These are phyloP conservation scores for Aspergillus vadensis DNA, from an alignment of 2,329 filamentous ascomycete species.

Conservation along the genomic window DNA sequence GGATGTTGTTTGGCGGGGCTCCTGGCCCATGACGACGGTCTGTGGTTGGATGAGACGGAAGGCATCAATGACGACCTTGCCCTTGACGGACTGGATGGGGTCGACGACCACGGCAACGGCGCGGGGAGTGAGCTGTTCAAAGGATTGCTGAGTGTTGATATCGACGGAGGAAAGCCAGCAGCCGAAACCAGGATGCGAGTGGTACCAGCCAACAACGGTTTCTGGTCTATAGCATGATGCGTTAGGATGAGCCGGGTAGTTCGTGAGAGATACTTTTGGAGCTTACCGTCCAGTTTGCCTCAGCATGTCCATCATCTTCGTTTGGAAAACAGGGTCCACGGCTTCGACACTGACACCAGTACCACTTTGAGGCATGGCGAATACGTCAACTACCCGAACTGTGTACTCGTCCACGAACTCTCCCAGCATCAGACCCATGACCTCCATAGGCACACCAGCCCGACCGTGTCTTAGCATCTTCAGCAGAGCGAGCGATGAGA, in stretches of 20 bases:
- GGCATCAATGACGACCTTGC: slow-evolving; percentile 98
- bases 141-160: slow-evolving; percentile 99
- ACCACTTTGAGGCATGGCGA: slow-evolving; percentile 98
- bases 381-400: slow-evolving; percentile 96
- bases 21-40: slow-evolving; percentile 95
- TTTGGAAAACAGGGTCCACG: slow-evolving; percentile 97
- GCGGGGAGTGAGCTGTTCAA: slow-evolving; percentile 95
- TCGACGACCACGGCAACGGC: slow-evolving; percentile 98
- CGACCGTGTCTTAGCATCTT: slow-evolving; percentile 99
- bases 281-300: slow-evolving; percentile 89
- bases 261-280: not conserved
- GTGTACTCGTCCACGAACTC: slow-evolving; percentile 99
- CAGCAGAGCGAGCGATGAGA: slow-evolving; percentile 91
- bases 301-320: slow-evolving; percentile 99
- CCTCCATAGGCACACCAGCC: slow-evolving; percentile 98
- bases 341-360: slow-evolving; percentile 98
- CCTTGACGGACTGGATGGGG: slow-evolving; percentile 98
- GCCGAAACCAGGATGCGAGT: slow-evolving; percentile 97
- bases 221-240: slow-evolving; percentile 66
- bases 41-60: slow-evolving; percentile 99
- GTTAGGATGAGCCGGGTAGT: slow-evolving; percentile 13
- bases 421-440: slow-evolving; percentile 98
- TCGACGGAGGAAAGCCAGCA: slow-evolving; percentile 99
- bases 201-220: slow-evolving; percentile 98
- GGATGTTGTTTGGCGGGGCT: slow-evolving; percentile 95